phyloP scores from a whole-genome alignment of 2,329 filamentous ascomycete species.

The Colletotrichum incanum region DNA sequence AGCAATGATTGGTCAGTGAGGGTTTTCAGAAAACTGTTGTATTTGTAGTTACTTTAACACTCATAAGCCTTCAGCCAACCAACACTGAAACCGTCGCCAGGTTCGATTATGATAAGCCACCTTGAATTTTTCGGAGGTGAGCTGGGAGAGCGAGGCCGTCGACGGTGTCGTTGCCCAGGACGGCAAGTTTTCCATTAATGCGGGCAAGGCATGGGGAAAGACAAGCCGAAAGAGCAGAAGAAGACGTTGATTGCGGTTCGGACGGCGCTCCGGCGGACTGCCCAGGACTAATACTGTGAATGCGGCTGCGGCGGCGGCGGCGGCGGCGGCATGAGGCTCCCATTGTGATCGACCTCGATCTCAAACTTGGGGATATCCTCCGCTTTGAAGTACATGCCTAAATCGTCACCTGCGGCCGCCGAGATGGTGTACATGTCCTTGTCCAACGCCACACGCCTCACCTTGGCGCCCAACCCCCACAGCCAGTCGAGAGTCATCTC shows the following conservation, averaged over 20 bases:
- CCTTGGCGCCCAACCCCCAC: conserved; percentile 37
- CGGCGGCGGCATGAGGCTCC: conserved; percentile 20
- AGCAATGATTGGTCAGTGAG: too few species aligned
- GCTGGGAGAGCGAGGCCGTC: too few species aligned
- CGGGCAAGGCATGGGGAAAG: conserved; percentile 62
- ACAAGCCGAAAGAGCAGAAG: conserved; percentile 51
- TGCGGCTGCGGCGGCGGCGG: conserved; percentile 33
- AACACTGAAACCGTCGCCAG: too few species aligned
- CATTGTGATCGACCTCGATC: conserved; percentile 38
- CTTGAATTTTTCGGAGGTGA: too few species aligned
- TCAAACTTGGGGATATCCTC: conserved; percentile 40
- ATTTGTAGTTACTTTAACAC: too few species aligned
- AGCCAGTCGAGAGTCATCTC: conserved; percentile 36
- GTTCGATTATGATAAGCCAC: too few species aligned
- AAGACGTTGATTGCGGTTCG: conserved; percentile 77
- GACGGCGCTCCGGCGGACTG: conserved; percentile 77
- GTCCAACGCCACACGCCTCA: conserved; percentile 35
- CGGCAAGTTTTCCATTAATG: conserved; percentile 74
- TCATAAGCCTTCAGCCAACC: too few species aligned
- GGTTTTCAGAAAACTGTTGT: too few species aligned
- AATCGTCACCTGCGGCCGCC: conserved; percentile 25
- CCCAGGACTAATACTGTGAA: conserved; percentile 7
- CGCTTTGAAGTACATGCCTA: conserved; percentile 40
- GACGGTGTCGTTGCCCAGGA: too few species aligned
- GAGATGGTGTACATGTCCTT: conserved; percentile 42